These are phyloP conservation scores for Paramecium primaurelia DNA, from an alignment of 73 alveolate species.

Conservation along the genomic window DNA sequence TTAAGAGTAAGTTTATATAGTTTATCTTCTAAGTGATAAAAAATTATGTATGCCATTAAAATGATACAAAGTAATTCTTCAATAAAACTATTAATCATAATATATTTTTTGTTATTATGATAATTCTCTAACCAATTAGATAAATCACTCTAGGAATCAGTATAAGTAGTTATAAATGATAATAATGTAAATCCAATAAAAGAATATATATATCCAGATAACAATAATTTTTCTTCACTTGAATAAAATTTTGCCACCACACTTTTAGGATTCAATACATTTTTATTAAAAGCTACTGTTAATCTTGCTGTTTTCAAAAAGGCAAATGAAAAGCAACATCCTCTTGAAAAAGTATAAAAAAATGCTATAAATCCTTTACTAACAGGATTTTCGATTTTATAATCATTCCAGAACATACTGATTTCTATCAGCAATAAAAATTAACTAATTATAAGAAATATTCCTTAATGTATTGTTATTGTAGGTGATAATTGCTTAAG, in stretches of 20 bases:
- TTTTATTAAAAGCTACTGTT: neutral
- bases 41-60: neutral
- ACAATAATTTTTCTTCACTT: neutral
- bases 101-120: neutral
- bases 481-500: neutral
- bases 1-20: neutral
- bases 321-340: neutral
- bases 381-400: neutral
- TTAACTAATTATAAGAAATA: neutral
- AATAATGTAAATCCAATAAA: neutral
- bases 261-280: neutral
- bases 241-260: neutral
- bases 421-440: neutral
- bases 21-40: neutral
- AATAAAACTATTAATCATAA: neutral
- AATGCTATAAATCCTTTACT: neutral
- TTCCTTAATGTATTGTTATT: neutral
- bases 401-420: neutral
- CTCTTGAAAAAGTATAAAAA: neutral
- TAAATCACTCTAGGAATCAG: neutral
- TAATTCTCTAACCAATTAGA: neutral
- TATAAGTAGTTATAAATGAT: neutral
- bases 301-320: neutral
- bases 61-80: neutral
- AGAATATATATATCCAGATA: neutral